These are phyloP conservation scores for Polyporus tsugae DNA, from an alignment of 1,284 basidiomycete species.

Conservation along the genomic window DNA sequence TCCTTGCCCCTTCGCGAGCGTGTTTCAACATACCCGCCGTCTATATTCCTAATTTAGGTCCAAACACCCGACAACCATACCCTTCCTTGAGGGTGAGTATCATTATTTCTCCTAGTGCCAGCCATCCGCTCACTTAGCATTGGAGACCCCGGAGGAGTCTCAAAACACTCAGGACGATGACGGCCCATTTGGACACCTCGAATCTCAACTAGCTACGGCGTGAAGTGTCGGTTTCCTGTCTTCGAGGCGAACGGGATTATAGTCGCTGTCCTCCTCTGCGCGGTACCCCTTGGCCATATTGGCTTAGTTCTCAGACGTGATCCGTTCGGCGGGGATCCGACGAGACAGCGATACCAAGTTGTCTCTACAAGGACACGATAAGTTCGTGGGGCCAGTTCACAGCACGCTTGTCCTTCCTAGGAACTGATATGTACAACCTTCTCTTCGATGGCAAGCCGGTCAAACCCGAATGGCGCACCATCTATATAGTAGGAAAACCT, in stretches of 20 bases:
- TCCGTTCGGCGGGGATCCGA: not conserved
- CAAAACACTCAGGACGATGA: not conserved
- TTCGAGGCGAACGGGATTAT: constrained; percentile 8
- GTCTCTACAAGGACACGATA: not conserved
- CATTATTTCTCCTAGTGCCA: not conserved
- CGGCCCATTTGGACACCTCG: constrained; percentile 7
- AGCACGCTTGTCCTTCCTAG: not conserved
- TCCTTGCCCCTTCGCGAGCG: constrained; percentile 6
- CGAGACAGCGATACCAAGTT: not conserved
- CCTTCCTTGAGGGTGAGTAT: not conserved
- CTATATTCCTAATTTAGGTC: not conserved
- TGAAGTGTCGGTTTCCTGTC: constrained; percentile 9
- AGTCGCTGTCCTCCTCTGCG: constrained; percentile 11
- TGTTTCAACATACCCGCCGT: not conserved
- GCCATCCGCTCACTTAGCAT: not conserved
- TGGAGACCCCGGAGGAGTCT: not conserved
- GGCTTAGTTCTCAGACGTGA: not conserved
- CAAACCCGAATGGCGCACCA: not conserved
- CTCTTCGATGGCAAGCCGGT: not conserved
- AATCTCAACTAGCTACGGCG: not conserved
- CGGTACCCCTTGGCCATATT: not conserved
- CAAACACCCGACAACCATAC: not conserved
- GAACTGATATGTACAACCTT: not conserved
- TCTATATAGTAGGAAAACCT: not conserved
- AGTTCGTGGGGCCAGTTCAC: not conserved